Conservation (phyloP, 148 eudicot genomes). For the Nyssa sinensis region DNA sequence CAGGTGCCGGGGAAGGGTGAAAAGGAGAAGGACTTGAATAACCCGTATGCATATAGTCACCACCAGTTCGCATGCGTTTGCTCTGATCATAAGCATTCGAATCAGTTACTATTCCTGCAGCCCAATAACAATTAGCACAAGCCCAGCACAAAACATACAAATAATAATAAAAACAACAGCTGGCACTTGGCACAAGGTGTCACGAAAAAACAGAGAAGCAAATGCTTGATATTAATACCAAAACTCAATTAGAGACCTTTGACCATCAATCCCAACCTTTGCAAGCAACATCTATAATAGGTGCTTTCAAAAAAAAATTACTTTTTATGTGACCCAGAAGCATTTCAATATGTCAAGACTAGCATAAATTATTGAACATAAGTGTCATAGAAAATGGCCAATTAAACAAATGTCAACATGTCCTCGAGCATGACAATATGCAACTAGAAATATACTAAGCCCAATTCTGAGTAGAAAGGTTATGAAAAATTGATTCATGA, state of each 20-base stretch:
- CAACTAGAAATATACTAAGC: not conserved
- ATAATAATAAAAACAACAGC: conserved; percentile 2
- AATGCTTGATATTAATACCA: not conserved
- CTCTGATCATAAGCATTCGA: conserved; percentile 81
- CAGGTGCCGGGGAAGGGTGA: conserved; percentile 93
- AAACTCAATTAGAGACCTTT: conserved; percentile 3
- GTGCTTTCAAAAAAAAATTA: not conserved
- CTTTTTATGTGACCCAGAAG: not conserved
- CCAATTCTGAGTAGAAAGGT: not conserved
- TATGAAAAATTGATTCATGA: not conserved
- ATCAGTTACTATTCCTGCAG: conserved; percentile 75
- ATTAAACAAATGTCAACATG: not conserved
- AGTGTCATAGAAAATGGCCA: not conserved
- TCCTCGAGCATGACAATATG: not conserved
- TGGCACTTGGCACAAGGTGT: not conserved
- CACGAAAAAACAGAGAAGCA: not conserved
- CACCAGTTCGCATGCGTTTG: conserved; percentile 88
- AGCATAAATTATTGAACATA: not conserved
- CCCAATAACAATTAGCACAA: conserved; percentile 13
- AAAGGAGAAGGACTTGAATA: conserved; percentile 89
- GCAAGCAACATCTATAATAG: not conserved
- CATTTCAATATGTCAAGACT: not conserved
- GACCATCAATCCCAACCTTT: not conserved
- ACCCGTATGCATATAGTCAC: conserved; percentile 84
- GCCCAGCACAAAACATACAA: not conserved